Evolutionary conservation across 352 stramenopile genomes (phyloP).

Genomic region (Pilasporangium apinafurcum): DNA sequence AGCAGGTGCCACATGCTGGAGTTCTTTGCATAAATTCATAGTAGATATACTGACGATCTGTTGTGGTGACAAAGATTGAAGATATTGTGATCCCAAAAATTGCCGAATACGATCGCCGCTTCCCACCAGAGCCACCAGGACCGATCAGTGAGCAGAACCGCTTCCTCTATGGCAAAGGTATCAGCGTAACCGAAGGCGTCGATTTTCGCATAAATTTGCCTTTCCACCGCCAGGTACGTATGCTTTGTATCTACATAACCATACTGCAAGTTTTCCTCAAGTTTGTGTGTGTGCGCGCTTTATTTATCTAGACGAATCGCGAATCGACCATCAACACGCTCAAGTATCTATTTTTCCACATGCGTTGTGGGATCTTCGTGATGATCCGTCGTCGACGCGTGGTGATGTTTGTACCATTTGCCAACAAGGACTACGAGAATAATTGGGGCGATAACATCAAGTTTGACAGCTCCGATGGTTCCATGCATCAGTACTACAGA

Average conservation of each 20-base stretch:
- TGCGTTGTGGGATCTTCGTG: constrained; percentile 98
- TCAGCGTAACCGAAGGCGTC: constrained; percentile 47
- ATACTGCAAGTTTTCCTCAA: background rate
- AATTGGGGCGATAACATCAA: constrained; percentile 92
- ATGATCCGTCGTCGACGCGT: constrained; percentile 96
- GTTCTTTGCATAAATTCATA: background rate
- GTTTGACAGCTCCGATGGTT: constrained; percentile 87
- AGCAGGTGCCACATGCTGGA: constrained; percentile 19
- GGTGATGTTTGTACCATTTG: constrained; percentile 96
- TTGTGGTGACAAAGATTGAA: constrained; percentile 22
- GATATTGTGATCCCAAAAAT: constrained; percentile 77
- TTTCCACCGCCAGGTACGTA: constrained; percentile 79
- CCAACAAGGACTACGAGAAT: constrained; percentile 97
- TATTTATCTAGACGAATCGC: constrained; percentile 42
- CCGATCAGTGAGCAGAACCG: constrained; percentile 47
- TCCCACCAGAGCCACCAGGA: constrained; percentile 26
- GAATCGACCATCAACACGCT: constrained; percentile 93
- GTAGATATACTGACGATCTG: background rate
- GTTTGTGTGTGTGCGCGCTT: background rate
- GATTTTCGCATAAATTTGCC: constrained; percentile 88
- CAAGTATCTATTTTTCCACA: constrained; percentile 98
- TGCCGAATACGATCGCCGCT: constrained; percentile 64
- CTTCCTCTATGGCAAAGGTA: constrained; percentile 48
- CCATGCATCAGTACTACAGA: constrained; percentile 90
- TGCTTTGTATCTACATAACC: background rate